Conservation (phyloP, 2,329 filamentous ascomycete genomes). For the Alternaria tenuissima region DNA sequence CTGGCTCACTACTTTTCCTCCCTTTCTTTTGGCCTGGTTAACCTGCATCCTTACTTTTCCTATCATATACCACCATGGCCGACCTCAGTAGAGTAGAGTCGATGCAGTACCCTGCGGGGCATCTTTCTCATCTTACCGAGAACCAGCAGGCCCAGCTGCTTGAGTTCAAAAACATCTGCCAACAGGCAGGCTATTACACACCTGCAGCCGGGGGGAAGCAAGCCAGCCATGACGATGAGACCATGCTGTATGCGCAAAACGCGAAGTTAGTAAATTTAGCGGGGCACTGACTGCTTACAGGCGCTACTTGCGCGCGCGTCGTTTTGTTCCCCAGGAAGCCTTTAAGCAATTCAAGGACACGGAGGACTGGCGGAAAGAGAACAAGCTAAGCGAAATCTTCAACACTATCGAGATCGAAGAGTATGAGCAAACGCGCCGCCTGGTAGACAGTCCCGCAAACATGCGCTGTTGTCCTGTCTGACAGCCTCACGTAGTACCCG, state of each 20-base stretch:
- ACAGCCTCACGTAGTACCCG: slow-evolving; percentile 70
- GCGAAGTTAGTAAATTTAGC: slow-evolving; percentile 15
- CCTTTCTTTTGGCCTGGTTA: slow-evolving; percentile 7
- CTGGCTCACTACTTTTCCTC: slow-evolving; percentile 18
- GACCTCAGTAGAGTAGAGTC: slow-evolving; percentile 50
- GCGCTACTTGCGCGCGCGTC: slow-evolving; percentile 84
- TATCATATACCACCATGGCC: slow-evolving; percentile 33
- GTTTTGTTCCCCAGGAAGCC: slow-evolving; percentile 80
- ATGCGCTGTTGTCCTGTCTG: slow-evolving; percentile 18
- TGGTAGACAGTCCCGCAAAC: slow-evolving; percentile 63
- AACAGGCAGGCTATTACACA: slow-evolving; percentile 70
- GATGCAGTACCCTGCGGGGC: slow-evolving; percentile 75
- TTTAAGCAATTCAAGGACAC: slow-evolving; percentile 86
- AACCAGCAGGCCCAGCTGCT: slow-evolving; percentile 72
- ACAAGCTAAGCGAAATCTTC: slow-evolving; percentile 81
- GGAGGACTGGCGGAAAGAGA: slow-evolving; percentile 84
- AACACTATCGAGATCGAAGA: slow-evolving; percentile 84
- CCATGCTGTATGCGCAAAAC: slow-evolving; percentile 66
- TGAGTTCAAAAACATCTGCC: slow-evolving; percentile 75
- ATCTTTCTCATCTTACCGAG: slow-evolving; percentile 77
- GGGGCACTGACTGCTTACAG: slow-evolving; percentile 57
- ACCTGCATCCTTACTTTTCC: neutral
- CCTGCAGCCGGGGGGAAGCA: slow-evolving; percentile 52
- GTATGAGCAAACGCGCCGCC: slow-evolving; percentile 78
- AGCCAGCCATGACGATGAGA: slow-evolving; percentile 76